Base-by-base conservation (phyloP, 2,329 filamentous ascomycete species). In the Penicillium sp. region DNA sequence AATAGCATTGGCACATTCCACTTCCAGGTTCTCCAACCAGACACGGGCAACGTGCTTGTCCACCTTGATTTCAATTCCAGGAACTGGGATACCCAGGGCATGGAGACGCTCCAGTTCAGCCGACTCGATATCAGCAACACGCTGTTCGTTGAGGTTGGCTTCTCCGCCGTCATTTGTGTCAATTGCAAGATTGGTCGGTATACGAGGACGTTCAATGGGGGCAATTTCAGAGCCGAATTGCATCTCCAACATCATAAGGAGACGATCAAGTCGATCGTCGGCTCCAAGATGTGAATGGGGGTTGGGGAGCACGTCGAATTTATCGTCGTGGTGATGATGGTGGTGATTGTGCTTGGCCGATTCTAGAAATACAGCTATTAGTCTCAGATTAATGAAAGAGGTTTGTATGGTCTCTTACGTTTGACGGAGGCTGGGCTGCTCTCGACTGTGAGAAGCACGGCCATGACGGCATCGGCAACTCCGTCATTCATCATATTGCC, bases 401-500 rank as follows among this genome's bases (percentile, higher is more conserved):
- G 27, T 33, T 16, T 5, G 31, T 3, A 11, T 11, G 46, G 49
- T 33, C 63, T 77, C 83, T 76, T 81, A 90, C 91, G 90, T 77
- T 95, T 96, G 50, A 99, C 93, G 13, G 95, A 93, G 14, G 95
- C 95, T 5, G 93, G 95, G 53, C 90, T 96, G 74, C 89, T 96
- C 76, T 99, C 95, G 22, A 96, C 90, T 0, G 90, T 93, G 66
- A 96, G 87, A 11, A 99, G 82, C 3, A 97, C 91, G 1, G 92
- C 92, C 82, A 98, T 91, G 54, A 98, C 90, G 16, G 95, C 92
- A 75, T 99, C 95, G n/a, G 95, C 95, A 68, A 99, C 96, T 59
- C 92, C 91, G 70, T 99, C 95, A 73, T 98, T 99, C 69, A 97
- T 88, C 79, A 96, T 90, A 72, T 98, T 99, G 56, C 93, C 95